phyloP scores from a whole-genome alignment of 495 filamentous ascomycete species.

The Daldinia bambusicola region DNA sequence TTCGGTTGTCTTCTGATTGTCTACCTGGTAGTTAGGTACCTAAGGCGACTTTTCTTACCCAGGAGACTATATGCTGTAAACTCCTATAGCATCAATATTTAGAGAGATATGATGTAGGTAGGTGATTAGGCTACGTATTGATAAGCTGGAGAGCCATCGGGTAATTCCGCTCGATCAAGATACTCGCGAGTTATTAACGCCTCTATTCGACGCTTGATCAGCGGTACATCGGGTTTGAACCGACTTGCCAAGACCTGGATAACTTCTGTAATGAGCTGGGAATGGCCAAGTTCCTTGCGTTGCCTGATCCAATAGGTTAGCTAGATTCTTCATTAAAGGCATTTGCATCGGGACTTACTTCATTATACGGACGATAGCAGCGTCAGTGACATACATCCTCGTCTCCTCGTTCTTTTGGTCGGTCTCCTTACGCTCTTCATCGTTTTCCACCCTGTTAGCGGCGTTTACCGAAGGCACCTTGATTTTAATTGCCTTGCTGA shows the following conservation, averaged over 20 bases:
- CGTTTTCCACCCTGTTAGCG: constrained; percentile 86
- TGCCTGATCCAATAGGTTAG: constrained; percentile 66
- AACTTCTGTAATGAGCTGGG: constrained; percentile 84
- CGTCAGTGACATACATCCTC: constrained; percentile 80
- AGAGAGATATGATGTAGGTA: neutral
- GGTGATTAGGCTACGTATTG: constrained; percentile 43
- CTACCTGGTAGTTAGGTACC: neutral
- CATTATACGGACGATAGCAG: constrained; percentile 94
- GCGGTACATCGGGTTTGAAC: constrained; percentile 88
- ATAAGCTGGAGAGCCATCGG: constrained; percentile 46
- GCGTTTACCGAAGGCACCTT: constrained; percentile 74
- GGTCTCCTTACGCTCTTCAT: constrained; percentile 84
- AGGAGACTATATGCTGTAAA: neutral
- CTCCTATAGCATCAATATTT: no score
- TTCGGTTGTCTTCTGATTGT: neutral
- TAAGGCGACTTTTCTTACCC: neutral
- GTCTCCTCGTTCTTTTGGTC: constrained; percentile 88
- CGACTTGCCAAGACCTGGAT: constrained; percentile 79
- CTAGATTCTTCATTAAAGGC: constrained; percentile 6
- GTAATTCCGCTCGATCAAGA: constrained; percentile 78
- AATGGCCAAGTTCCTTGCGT: constrained; percentile 84
- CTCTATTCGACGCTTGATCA: constrained; percentile 96
- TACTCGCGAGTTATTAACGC: constrained; percentile 93
- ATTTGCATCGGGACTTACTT: constrained; percentile 70
- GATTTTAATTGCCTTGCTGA: constrained; percentile 83